phyloP scores from a whole-genome alignment of 2,329 filamentous ascomycete genomes.

The Ceratocystiopsis brevicomis region DNA sequence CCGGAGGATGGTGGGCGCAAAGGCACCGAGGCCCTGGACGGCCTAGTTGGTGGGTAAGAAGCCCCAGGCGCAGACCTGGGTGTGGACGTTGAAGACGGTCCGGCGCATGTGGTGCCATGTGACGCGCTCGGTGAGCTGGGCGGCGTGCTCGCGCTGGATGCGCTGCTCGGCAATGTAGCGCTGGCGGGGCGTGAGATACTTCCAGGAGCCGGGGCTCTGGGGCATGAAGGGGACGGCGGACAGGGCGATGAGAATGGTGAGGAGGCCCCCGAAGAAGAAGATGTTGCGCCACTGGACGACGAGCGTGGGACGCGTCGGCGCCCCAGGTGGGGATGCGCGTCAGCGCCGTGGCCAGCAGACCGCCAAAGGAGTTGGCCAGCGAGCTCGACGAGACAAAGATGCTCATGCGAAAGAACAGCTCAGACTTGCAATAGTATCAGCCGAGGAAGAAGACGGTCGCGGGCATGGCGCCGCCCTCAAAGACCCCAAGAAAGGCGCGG shows the following conservation, averaged over 20 bases:
- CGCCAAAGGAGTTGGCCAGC: constrained; percentile 38
- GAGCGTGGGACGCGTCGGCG: constrained; percentile 9
- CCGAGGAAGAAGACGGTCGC: constrained; percentile 37
- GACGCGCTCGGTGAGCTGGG: constrained; percentile 26
- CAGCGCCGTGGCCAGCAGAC: constrained; percentile 33
- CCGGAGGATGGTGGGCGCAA: constrained; percentile 28
- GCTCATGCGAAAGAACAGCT: constrained; percentile 34
- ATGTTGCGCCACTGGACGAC: constrained; percentile 34
- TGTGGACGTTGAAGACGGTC: constrained; percentile 36
- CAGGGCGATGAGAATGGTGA: constrained; percentile 30
- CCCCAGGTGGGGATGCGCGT: constrained; percentile 31
- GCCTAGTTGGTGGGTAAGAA: constrained; percentile 44
- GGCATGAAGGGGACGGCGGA: constrained; percentile 33
- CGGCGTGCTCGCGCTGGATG: constrained; percentile 29
- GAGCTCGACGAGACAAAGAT: constrained; percentile 36
- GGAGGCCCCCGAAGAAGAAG: constrained; percentile 42
- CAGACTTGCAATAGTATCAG: constrained; percentile 36
- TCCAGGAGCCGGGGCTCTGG: constrained; percentile 26
- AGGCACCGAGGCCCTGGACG: constrained; percentile 33
- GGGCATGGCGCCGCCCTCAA: constrained; percentile 39
- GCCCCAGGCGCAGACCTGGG: constrained; percentile 36
- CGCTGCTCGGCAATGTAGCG: constrained; percentile 33
- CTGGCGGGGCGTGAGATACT: constrained; percentile 33
- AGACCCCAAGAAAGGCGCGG: constrained; percentile 31
- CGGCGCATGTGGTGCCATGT: constrained; percentile 28